Evolutionary conservation across 441 rosid genomes (phyloP).

Genomic region (Breynia disticha): DNA sequence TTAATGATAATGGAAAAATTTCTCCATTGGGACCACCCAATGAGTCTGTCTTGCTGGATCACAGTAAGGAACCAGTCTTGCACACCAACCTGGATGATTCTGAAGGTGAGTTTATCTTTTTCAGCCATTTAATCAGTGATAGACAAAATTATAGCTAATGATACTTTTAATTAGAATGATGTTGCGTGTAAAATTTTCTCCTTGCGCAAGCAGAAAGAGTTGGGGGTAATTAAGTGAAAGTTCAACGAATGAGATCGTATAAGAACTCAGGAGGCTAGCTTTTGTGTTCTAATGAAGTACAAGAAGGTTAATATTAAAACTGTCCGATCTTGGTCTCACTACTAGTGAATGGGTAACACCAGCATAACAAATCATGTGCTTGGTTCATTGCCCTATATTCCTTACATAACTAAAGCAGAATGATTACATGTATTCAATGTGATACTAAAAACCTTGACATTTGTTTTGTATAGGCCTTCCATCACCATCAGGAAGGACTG

Average conservation of each 20-base stretch:
- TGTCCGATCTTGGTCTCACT: too few relatives aligned
- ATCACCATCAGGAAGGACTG: conserved; percentile 77
- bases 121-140: background rate
- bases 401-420: background rate
- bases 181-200: too few relatives aligned
- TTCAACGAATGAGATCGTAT: background rate
- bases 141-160: too few relatives aligned
- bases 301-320: background rate
- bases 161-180: too few relatives aligned
- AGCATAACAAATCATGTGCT: too few relatives aligned
- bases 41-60: conserved; percentile 19
- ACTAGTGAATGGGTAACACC: too few relatives aligned
- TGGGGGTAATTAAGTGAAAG: background rate
- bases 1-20: conserved; percentile 33
- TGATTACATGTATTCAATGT: conserved; percentile 2
- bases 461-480: conserved; percentile 50
- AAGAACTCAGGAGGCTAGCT: conserved; percentile 2
- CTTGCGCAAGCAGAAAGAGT: background rate
- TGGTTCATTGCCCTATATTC: too few relatives aligned
- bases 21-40: conserved; percentile 29
- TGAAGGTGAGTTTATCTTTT: conserved; percentile 46
- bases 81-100: conserved; percentile 42
- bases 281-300: background rate
- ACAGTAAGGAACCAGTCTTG: conserved; percentile 27
- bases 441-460: conserved; percentile 3